Evolutionary conservation across 2,329 filamentous ascomycete species (phyloP).

Genomic region (Colletotrichum lentis): DNA sequence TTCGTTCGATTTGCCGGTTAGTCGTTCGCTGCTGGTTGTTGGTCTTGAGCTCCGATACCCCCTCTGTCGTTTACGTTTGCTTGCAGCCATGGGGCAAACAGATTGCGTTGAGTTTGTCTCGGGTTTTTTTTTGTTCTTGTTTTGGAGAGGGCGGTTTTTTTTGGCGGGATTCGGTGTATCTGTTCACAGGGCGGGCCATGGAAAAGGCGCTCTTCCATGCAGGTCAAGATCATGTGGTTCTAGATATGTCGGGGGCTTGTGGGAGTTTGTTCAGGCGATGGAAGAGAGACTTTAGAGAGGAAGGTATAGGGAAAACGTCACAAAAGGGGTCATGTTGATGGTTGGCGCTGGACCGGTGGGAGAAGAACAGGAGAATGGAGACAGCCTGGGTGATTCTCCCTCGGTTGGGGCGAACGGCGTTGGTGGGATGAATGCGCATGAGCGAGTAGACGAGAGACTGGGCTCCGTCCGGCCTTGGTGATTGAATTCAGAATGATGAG

Average conservation of each 20-base stretch:
- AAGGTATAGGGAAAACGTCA: background rate
- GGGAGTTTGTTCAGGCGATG: background rate
- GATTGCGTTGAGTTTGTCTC: background rate
- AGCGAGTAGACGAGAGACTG: background rate
- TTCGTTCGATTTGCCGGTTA: slow-evolving; percentile 12
- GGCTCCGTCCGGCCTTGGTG: background rate
- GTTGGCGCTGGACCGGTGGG: background rate
- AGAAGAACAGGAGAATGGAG: background rate
- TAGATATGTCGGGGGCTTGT: background rate
- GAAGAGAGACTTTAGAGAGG: background rate
- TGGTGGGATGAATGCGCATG: background rate
- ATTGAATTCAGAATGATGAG: background rate
- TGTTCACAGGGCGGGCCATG: background rate
- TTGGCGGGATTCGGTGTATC: background rate
- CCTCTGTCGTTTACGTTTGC: slow-evolving; percentile 14
- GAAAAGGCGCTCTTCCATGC: background rate
- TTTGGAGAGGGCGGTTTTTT: background rate
- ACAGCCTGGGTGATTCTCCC: background rate
- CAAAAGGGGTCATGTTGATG: background rate
- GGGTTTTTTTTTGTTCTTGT: no score
- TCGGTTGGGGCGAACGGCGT: slow-evolving; percentile 7
- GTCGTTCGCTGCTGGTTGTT: background rate
- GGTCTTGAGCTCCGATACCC: slow-evolving; percentile 16
- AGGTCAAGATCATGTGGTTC: background rate
- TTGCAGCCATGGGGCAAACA: background rate